A percentile compares a stretch with the other conserved stretches of the same genome.
These are phyloP conservation scores for Coemansia sp. DNA, from an alignment of 192 early-diverging fungal genomes.

Conservation along the genomic window DNA sequence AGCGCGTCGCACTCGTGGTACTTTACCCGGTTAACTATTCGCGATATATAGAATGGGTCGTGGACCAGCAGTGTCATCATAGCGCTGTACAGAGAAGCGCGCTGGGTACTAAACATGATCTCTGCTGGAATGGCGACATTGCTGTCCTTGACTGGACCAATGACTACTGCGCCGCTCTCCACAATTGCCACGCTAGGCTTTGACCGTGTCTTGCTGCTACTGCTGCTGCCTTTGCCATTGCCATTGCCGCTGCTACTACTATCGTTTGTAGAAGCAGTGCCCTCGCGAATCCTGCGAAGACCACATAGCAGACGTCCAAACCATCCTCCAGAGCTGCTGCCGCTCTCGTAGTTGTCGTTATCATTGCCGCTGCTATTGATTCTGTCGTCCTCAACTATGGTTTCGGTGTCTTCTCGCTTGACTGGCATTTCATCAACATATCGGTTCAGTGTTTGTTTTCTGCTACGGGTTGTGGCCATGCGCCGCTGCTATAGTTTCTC, in stretches of 20 bases:
- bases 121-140: constrained; percentile 38
- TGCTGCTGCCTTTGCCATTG: neutral
- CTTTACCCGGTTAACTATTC: constrained; percentile 32
- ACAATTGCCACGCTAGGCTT: constrained; percentile 7
- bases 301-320: constrained; percentile 29
- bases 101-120: constrained; percentile 40
- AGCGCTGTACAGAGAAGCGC: constrained; percentile 27
- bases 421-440: constrained; percentile 28
- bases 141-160: constrained; percentile 27
- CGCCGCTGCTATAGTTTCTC: neutral
- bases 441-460: neutral
- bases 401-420: constrained; percentile 19
- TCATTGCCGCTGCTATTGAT: neutral
- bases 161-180: constrained; percentile 27
- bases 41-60: constrained; percentile 41
- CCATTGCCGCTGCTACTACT: neutral
- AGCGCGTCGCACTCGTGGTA: constrained; percentile 47
- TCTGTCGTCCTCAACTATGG: constrained; percentile 1
- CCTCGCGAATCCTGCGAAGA: constrained; percentile 18
- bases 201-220: neutral
- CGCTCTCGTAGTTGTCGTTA: neutral
- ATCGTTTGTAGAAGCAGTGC: neutral
- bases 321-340: neutral
- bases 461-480: neutral
- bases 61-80: constrained; percentile 35